Evolutionary conservation across 352 stramenopile genomes (phyloP), one percentile per base, ranked within the genome.

Genomic region (Phytopythium chamaehyphon): DNA sequence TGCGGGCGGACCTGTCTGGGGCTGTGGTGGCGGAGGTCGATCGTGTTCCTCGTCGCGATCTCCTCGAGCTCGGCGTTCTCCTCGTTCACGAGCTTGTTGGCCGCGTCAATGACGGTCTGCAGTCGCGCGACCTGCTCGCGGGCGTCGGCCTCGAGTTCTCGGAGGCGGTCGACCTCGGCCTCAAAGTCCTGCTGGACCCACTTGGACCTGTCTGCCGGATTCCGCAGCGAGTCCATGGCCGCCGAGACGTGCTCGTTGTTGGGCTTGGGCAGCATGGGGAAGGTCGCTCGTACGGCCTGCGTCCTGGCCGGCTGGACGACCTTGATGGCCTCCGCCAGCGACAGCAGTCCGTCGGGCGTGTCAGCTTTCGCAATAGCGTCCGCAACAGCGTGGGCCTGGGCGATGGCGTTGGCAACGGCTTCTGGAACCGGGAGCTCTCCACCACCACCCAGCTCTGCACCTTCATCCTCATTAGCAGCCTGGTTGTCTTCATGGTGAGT

Each of bases 41-140:
- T 22, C 3, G 69, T 62, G n/a, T 49, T 61, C 7, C 40, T 48
- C 8, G 69, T 59, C 9, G 65, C 51, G 2, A 66, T 69, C 18
- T 73, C 61, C 52, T 80, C 64, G 5, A 74, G 51, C n/a, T 57
- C 55, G 24, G 55, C 62, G 51, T 62, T 68, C 40, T 80, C 58
- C 10, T 64, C 59, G 6, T 23, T 44, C 35, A 70, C 60, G 8
- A 83, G 54, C 36, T 66, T 62, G 45, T 69, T 58, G 15, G 61
- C 38, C 28, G 69, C 66, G 10, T 59, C 45, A 19, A 67, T 50
- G 18, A 83, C 62, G 16, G 57, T 40, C 21, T 76, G 71, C 21
- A 76, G 46, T 0, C 71, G 57, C 23, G 57, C 40, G 18, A 63
- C 64, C 53, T 80, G 69, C 33, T 70, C 51, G 7, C 72, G 72